Evolutionary conservation across 164 flowering plant species (phyloP).

Genomic region (Nymphaea thermarum): DNA sequence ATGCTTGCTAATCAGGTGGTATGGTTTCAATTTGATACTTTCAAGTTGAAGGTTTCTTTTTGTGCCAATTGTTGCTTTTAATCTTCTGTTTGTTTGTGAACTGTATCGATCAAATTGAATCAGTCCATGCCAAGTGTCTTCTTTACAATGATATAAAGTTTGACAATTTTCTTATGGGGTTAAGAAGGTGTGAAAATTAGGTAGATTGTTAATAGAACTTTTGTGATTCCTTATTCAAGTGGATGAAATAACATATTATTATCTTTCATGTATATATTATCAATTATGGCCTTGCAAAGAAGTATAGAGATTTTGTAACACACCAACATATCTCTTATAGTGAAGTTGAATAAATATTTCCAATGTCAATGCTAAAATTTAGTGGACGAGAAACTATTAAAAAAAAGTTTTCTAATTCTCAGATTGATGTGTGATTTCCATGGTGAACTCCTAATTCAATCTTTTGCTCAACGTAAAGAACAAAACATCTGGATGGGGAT

Average conservation of each 20-base stretch:
- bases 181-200: slow-evolving; percentile 88
- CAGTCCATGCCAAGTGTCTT: slow-evolving; percentile 68
- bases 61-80: neutral
- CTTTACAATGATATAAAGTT: slow-evolving; percentile 86
- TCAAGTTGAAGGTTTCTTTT: neutral
- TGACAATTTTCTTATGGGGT: slow-evolving; percentile 84
- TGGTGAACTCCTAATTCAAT: too few relatives aligned
- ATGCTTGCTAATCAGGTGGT: slow-evolving; percentile 98
- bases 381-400: too few relatives aligned
- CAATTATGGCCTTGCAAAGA: slow-evolving; percentile 58
- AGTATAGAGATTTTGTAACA: slow-evolving; percentile 45
- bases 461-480: slow-evolving; percentile 17
- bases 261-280: slow-evolving; percentile 34
- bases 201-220: slow-evolving; percentile 15
- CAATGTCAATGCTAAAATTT: neutral
- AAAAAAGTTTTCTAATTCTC: too few relatives aligned
- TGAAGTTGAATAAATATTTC: slow-evolving; percentile 14
- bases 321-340: slow-evolving; percentile 79
- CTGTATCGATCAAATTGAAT: slow-evolving; percentile 80
- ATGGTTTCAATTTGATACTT: neutral
- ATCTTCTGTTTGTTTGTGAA: neutral
- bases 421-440: too few relatives aligned
- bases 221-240: neutral
- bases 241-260: neutral
- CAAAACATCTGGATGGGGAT: slow-evolving; percentile 43